phyloP scores from a whole-genome alignment of 257 asterid genomes.

The Plantago elongata region DNA sequence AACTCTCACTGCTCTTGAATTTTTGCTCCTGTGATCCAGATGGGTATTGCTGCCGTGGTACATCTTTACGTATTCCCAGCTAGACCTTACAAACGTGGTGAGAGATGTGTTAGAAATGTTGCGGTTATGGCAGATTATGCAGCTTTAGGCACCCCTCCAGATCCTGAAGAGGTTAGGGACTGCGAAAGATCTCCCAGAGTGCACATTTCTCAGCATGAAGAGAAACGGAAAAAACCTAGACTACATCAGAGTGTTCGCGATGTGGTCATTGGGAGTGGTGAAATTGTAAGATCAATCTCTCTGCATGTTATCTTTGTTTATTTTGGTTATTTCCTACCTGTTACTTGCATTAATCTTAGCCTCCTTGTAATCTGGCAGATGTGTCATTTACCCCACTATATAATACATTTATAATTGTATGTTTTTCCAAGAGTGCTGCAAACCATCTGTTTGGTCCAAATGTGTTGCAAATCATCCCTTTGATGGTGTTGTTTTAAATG shows the following conservation, averaged over 20 bases:
- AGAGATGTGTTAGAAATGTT: conserved; percentile 89
- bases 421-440: too few relatives aligned
- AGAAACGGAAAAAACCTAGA: conserved; percentile 48
- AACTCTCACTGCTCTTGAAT: conserved; percentile 15
- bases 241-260: conserved; percentile 92
- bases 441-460: too few relatives aligned
- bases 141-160: conserved; percentile 79
- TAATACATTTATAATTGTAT: too few relatives aligned
- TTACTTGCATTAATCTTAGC: too few relatives aligned
- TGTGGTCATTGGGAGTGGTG: conserved; percentile 93
- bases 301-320: conserved; percentile 1
- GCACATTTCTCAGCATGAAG: conserved; percentile 55
- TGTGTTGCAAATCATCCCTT: too few relatives aligned
- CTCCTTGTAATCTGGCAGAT: too few relatives aligned
- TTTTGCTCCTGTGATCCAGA: conserved; percentile 44
- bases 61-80: conserved; percentile 96
- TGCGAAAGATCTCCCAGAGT: conserved; percentile 62
- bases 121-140: conserved; percentile 94
- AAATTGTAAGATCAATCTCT: conserved; percentile 56
- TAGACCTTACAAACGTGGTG: conserved; percentile 87
- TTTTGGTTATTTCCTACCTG: background rate
- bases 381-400: too few relatives aligned
- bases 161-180: conserved; percentile 92
- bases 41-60: conserved; percentile 97
- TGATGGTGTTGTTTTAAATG: too few relatives aligned